phyloP scores from a whole-genome alignment of 2,329 filamentous ascomycete genomes.

The Penicillium polonicum region DNA sequence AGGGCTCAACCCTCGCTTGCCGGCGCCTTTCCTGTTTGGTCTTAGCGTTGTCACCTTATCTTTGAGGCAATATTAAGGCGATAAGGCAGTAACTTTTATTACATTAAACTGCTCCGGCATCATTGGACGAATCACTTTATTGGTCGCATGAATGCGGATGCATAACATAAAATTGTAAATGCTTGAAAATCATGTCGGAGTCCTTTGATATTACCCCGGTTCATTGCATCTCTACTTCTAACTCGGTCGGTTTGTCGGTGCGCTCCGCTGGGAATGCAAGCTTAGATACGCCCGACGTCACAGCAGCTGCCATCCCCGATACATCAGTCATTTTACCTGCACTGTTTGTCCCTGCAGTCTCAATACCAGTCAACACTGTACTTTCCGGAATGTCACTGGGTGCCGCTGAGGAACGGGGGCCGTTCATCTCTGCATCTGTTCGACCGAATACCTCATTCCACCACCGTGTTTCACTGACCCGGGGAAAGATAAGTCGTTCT shows the following conservation, averaged over 20 bases:
- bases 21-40: slow-evolving; percentile 25
- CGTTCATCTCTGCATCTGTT: slow-evolving; percentile 91
- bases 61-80: slow-evolving; percentile 11
- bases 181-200: neutral
- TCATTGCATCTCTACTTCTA: slow-evolving; percentile 55
- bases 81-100: slow-evolving; percentile 4
- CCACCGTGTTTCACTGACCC: slow-evolving; percentile 78
- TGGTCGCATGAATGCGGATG: neutral
- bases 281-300: slow-evolving; percentile 49
- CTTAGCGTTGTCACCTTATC: slow-evolving; percentile 10
- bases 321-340: slow-evolving; percentile 32
- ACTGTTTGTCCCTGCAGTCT: slow-evolving; percentile 53
- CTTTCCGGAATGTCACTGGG: slow-evolving; percentile 38
- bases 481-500: slow-evolving; percentile 81
- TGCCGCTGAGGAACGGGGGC: slow-evolving; percentile 52
- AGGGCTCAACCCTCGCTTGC: slow-evolving; percentile 45
- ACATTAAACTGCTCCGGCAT: neutral
- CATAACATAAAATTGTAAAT: slow-evolving; percentile 9
- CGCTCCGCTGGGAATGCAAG: slow-evolving; percentile 41
- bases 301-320: slow-evolving; percentile 39
- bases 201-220: slow-evolving; percentile 11
- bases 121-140: neutral
- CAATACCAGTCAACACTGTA: slow-evolving; percentile 59
- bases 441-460: slow-evolving; percentile 88
- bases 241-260: slow-evolving; percentile 30